Evolutionary conservation across 495 filamentous ascomycete species (phyloP).

Genomic region (Aspergillus indologenus): DNA sequence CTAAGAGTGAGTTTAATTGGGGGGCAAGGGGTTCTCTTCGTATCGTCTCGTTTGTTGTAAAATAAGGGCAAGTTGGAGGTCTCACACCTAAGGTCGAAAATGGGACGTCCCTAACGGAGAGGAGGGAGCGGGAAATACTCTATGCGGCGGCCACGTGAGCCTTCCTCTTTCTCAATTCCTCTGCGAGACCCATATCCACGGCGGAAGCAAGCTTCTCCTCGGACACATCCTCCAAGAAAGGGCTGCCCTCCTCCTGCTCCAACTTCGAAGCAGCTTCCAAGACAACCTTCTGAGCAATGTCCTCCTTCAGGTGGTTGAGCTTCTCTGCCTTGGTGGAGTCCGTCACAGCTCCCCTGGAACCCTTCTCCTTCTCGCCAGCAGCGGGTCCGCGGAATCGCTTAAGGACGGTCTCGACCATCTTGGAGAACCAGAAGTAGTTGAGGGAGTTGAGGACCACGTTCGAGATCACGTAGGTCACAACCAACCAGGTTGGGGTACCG

Average conservation of each 20-base stretch:
- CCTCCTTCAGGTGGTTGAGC: slow-evolving; percentile 19
- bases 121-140: too few relatives aligned
- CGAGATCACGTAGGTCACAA: slow-evolving; percentile 65
- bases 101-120: too few relatives aligned
- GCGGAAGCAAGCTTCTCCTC: slow-evolving; percentile 27
- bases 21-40: neutral
- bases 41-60: neutral
- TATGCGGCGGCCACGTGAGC: slow-evolving; percentile 21
- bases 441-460: slow-evolving; percentile 81
- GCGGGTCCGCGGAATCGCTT: slow-evolving; percentile 70
- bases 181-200: slow-evolving; percentile 22
- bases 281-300: slow-evolving; percentile 32
- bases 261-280: slow-evolving; percentile 39
- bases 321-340: slow-evolving; percentile 14
- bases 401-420: slow-evolving; percentile 90
- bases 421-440: slow-evolving; percentile 95
- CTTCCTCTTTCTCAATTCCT: slow-evolving; percentile 32
- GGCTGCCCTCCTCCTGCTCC: slow-evolving; percentile 33
- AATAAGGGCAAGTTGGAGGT: slow-evolving; percentile 11
- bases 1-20: neutral
- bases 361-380: slow-evolving; percentile 17
- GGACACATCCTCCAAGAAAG: slow-evolving; percentile 28
- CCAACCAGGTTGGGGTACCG: slow-evolving; percentile 76
- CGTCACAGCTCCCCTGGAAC: slow-evolving; percentile 1
- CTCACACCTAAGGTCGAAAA: neutral